phyloP scores from a whole-genome alignment of 2,329 filamentous ascomycete genomes.

The Sordariomycetes sp. region DNA sequence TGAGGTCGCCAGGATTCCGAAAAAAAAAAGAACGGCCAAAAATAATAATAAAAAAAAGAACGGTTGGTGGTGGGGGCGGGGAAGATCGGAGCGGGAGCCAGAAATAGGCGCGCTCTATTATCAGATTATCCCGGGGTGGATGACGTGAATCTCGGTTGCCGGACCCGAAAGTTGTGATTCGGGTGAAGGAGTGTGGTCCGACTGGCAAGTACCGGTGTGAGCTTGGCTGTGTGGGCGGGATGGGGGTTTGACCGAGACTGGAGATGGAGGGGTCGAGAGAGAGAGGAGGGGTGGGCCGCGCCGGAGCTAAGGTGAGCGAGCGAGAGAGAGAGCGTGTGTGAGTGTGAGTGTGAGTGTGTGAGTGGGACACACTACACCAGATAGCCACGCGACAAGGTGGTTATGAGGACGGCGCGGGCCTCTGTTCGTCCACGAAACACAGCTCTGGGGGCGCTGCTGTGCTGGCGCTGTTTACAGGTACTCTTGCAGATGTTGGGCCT shows the following conservation, averaged over 20 bases:
- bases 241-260: conserved; percentile 1
- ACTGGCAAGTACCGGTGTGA: conserved; percentile 5
- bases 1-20: background rate
- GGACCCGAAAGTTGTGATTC: conserved; percentile 4
- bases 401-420: background rate
- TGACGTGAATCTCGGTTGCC: conserved; percentile 5
- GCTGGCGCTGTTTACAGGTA: background rate
- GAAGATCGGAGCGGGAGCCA: conserved; percentile 1
- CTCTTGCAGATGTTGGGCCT: too few relatives aligned
- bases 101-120: conserved; percentile 6
- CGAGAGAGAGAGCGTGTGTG: background rate
- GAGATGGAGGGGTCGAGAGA: background rate
- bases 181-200: background rate
- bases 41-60: background rate
- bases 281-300: background rate
- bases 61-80: conserved; percentile 4
- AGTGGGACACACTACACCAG: background rate
- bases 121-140: conserved; percentile 4
- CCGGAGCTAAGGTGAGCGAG: background rate
- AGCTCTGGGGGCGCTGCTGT: background rate
- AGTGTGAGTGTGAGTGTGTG: too few relatives aligned
- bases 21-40: background rate
- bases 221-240: background rate
- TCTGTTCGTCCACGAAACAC: background rate
- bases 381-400: background rate